Conservation (phyloP, 1,284 basidiomycete genomes). For the Cutaneotrichosporon dermatis region DNA sequence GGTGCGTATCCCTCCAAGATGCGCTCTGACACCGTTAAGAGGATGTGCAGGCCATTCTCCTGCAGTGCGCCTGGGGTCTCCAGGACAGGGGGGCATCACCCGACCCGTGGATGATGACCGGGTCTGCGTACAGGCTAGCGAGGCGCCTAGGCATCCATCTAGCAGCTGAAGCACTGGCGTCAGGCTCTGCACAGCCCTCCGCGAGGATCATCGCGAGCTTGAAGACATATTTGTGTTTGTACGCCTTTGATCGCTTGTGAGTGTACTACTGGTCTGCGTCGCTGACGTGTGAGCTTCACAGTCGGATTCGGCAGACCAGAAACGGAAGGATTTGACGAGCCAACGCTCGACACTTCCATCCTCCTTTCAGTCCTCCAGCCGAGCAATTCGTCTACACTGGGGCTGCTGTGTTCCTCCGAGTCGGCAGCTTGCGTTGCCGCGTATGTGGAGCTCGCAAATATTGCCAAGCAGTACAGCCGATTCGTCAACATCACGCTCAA, state of each 20-base stretch:
- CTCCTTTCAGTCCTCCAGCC: slow-evolving; percentile 7
- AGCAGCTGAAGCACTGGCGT: slow-evolving; percentile 3
- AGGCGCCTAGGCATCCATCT: slow-evolving; percentile 20
- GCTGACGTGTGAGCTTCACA: slow-evolving; percentile 12
- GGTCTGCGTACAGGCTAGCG: slow-evolving; percentile 20
- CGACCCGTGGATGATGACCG: slow-evolving; percentile 25
- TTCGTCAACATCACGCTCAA: slow-evolving; percentile 22
- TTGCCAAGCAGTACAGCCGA: slow-evolving; percentile 19
- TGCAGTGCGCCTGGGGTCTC: slow-evolving; percentile 21
- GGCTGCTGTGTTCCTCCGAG: slow-evolving; percentile 10
- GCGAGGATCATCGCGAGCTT: slow-evolving; percentile 14
- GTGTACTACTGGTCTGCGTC: neutral
- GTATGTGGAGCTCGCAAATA: slow-evolving; percentile 24
- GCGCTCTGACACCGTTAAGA: slow-evolving; percentile 8
- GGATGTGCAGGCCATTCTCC: slow-evolving; percentile 22
- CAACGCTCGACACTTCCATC: slow-evolving; percentile 15
- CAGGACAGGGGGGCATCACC: slow-evolving; percentile 25
- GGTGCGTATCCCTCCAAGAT: slow-evolving; percentile 8
- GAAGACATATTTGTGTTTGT: slow-evolving; percentile 24
- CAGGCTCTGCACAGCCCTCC: slow-evolving; percentile 6
- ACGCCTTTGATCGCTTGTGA: slow-evolving; percentile 25
- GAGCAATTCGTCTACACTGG: neutral
- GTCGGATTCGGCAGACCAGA: slow-evolving; percentile 26
- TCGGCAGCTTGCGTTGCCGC: slow-evolving; percentile 19
- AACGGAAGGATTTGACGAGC: slow-evolving; percentile 21